Base-by-base conservation (phyloP, 2,329 filamentous ascomycete species). In the Aspergillus ustus region DNA sequence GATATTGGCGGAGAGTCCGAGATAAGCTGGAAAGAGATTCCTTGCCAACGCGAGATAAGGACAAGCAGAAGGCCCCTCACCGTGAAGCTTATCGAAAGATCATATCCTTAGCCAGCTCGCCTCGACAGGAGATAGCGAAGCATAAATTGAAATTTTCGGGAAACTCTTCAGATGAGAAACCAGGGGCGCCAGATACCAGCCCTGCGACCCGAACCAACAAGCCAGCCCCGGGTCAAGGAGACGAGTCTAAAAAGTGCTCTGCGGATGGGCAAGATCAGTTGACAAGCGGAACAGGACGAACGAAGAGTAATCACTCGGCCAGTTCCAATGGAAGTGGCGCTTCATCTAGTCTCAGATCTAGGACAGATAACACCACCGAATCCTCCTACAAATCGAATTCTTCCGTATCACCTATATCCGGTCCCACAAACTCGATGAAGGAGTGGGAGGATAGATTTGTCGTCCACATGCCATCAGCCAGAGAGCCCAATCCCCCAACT, bases 381-480 rank as follows among this genome's bases (percentile, higher is more conserved):
- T 73, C 72, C 2, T 71, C 70, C n/a, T 63, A 66, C 40, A 63
- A 65, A 17, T 77, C 72, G 17, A 63, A 71, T 49, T 62, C 65
- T 20, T 72, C 72, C 2, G 59, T 74, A 8, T 77, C 73, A 7
- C 72, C 71, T 17, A 60, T 75, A 11, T 74, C 73, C 6, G 70
- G 68, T 2, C 70, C 72, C 22, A 66, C 72, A 20, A 70, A 69
- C 29, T 75, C 73, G 0, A 66, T 71, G 25, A 74, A 70, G 15
- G 73, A 76, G 43, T 74, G 76, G 72, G 75, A 77, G 55, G 78
- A 80, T 60, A 71, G 69, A 66, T 80, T 79, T 62, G 77, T 79
- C 49, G 75, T 80, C 37, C 71, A 80, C 52, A 80, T 79, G 77
- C 78, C 77, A 5, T 75, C 76, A 20, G 77, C 78, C 3, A 77